phyloP scores from a whole-genome alignment of 1,284 basidiomycete genomes.

The Papiliotrema laurentii region DNA sequence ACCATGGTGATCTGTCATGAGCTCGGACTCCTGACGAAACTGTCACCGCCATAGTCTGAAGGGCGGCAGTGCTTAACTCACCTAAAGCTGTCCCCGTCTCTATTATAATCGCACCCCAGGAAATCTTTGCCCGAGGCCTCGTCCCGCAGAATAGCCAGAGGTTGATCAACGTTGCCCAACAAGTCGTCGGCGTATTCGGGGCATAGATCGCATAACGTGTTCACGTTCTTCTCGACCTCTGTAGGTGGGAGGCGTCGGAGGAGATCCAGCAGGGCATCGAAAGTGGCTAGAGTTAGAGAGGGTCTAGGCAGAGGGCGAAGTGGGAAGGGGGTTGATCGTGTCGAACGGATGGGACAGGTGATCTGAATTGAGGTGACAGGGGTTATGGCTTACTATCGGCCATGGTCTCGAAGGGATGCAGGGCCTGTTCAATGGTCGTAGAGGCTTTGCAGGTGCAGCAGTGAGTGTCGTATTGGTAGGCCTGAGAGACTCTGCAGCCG shows the following conservation, averaged over 20 bases:
- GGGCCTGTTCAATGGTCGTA: no score
- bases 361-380: no score
- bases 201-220: slow-evolving; percentile 71
- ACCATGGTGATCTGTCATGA: slow-evolving; percentile 75
- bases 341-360: no score
- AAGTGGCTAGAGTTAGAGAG: no score
- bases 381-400: no score
- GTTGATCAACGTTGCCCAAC: slow-evolving; percentile 91
- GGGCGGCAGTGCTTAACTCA: slow-evolving; percentile 42
- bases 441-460: no score
- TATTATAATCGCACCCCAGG: slow-evolving; percentile 95
- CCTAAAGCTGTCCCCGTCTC: slow-evolving; percentile 93
- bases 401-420: no score
- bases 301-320: not conserved
- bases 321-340: no score
- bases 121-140: slow-evolving; percentile 71
- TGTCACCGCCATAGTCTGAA: no score
- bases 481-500: no score
- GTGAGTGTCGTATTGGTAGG: no score
- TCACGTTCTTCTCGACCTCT: slow-evolving; percentile 83
- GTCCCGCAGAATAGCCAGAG: slow-evolving; percentile 77
- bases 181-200: slow-evolving; percentile 97
- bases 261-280: slow-evolving; percentile 90
- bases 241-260: slow-evolving; percentile 92
- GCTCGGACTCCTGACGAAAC: no score